phyloP scores from a whole-genome alignment of 2,329 filamentous ascomycete genomes.

The Pestalotiopsis sp. region DNA sequence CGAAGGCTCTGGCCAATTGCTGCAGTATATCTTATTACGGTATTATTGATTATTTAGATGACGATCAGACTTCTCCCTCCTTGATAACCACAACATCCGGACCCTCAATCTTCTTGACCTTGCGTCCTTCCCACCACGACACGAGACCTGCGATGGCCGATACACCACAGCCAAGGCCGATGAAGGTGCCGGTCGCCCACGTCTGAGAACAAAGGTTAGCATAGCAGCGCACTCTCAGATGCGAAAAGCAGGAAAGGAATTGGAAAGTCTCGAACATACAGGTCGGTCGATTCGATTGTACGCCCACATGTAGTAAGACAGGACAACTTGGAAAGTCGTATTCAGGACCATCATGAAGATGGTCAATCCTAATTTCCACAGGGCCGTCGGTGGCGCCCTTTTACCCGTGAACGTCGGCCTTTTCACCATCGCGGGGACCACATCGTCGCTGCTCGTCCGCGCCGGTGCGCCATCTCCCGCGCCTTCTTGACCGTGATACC shows the following conservation, averaged over 20 bases:
- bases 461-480: not conserved
- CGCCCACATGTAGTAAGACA: constrained; percentile 84
- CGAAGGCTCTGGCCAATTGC: too few relatives aligned
- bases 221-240: not conserved
- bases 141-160: constrained; percentile 70
- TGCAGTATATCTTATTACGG: too few relatives aligned
- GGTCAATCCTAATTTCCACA: constrained; percentile 80
- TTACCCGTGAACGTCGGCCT: constrained; percentile 58
- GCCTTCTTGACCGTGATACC: constrained; percentile 14
- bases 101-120: constrained; percentile 73
- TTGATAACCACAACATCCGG: constrained; percentile 23
- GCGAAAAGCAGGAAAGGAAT: not conserved
- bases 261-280: constrained; percentile 16
- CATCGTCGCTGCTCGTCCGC: not conserved
- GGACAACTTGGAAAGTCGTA: constrained; percentile 74
- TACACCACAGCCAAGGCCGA: constrained; percentile 72
- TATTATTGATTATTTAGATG: too few relatives aligned
- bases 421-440: constrained; percentile 54
- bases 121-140: constrained; percentile 72
- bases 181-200: constrained; percentile 80
- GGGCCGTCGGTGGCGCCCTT: constrained; percentile 66
- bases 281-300: constrained; percentile 73
- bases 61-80: not conserved
- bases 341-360: constrained; percentile 81
- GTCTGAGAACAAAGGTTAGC: constrained; percentile 30